Conservation (phyloP, 768 basidiomycete genomes). For the Tubosaeta sp. region DNA sequence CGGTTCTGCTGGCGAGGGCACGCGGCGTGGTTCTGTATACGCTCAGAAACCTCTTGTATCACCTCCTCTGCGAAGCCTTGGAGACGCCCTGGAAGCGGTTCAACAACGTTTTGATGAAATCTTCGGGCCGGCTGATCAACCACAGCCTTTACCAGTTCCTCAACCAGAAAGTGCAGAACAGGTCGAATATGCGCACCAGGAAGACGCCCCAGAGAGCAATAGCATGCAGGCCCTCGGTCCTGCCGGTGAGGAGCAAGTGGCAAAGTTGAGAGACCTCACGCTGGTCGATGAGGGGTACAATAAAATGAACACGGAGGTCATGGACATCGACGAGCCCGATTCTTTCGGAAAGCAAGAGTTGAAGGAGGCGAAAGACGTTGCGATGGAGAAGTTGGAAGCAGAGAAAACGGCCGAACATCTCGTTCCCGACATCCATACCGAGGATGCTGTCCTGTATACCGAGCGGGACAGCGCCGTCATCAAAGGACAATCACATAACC, state of each 20-base stretch:
- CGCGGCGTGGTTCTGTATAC: conserved; percentile 42
- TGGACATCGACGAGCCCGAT: conserved; percentile 44
- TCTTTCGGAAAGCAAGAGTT: conserved; percentile 15
- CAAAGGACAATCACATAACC: conserved; percentile 5
- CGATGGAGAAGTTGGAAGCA: conserved; percentile 24
- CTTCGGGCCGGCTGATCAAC: conserved; percentile 39
- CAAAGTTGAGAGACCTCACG: conserved; percentile 76
- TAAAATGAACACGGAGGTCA: conserved; percentile 34
- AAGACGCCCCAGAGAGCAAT: conserved; percentile 59
- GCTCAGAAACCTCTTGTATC: conserved; percentile 34
- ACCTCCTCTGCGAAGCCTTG: conserved; percentile 61
- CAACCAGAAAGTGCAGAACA: conserved; percentile 42
- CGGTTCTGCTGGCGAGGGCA: conserved; percentile 38
- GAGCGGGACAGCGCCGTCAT: conserved; percentile 15
- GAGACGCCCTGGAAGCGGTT: conserved; percentile 80
- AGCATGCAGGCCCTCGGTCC: conserved; percentile 89
- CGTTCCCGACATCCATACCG: conserved; percentile 30
- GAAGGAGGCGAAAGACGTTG: conserved; percentile 23
- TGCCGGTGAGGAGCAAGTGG: conserved; percentile 77
- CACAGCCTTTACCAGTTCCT: conserved; percentile 30
- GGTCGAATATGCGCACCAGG: conserved; percentile 65
- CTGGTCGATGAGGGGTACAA: conserved; percentile 61
- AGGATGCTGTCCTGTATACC: conserved; percentile 44
- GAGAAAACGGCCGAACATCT: conserved; percentile 25
- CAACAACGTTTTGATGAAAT: conserved; percentile 84